These are phyloP conservation scores for Hibiscus trionum DNA, from an alignment of 345 rosid genomes.

Conservation along the genomic window DNA sequence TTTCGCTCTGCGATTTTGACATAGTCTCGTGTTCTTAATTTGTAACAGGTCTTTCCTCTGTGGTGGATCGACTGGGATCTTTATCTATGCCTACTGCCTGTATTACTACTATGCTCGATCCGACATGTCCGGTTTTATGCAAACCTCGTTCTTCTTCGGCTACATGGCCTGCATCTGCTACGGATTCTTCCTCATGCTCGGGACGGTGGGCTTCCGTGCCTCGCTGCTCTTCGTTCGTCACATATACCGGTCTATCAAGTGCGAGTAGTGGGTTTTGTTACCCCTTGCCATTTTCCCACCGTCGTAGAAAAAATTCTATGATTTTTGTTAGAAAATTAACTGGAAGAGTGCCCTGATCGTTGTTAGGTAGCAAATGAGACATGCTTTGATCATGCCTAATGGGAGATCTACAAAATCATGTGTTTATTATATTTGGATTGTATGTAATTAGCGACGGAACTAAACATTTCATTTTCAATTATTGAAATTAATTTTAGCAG, in stretches of 20 bases:
- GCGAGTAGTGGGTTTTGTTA: conserved; percentile 41
- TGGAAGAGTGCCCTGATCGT: background rate
- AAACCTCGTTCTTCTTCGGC: conserved; percentile 78
- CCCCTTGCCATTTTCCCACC: conserved; percentile 4
- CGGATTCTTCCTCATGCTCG: conserved; percentile 83
- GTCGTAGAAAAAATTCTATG: background rate
- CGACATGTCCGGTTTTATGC: conserved; percentile 86
- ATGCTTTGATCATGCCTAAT: background rate
- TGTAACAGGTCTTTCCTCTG: conserved; percentile 62
- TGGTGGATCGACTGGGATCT: conserved; percentile 75
- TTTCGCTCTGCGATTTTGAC: background rate
- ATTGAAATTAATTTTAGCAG: too few species aligned
- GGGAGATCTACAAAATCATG: background rate
- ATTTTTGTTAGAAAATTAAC: conserved; percentile 8
- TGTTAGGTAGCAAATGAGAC: background rate
- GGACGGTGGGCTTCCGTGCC: conserved; percentile 71
- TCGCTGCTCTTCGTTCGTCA: conserved; percentile 66
- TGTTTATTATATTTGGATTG: background rate
- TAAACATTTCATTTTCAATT: too few species aligned
- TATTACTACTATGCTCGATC: conserved; percentile 70
- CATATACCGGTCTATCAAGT: conserved; percentile 70
- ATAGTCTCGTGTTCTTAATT: conserved; percentile 1
- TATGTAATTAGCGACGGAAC: background rate
- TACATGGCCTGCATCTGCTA: conserved; percentile 89
- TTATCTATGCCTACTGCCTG: conserved; percentile 67